A percentile compares a stretch with the other conserved stretches of the same genome.
These are phyloP conservation scores for Triticum dicoccoides DNA, from an alignment of 176 grass and related monocot genomes.

Conservation along the genomic window DNA sequence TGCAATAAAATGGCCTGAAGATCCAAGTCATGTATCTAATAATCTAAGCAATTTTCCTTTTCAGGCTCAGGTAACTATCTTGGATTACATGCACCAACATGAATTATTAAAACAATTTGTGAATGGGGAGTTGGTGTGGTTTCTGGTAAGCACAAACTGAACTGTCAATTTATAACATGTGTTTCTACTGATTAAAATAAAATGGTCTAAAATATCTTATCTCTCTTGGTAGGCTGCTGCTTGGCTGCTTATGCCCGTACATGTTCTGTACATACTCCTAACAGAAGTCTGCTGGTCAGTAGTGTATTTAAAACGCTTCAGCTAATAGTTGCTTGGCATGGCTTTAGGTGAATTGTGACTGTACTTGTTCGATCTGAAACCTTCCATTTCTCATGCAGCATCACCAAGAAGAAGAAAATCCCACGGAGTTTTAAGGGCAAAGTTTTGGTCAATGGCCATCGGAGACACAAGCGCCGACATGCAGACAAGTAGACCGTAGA, in stretches of 20 bases:
- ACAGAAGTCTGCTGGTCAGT: constrained; percentile 62
- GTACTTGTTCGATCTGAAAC: constrained; percentile 19
- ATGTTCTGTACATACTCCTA: constrained; percentile 59
- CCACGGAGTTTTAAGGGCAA: constrained; percentile 41
- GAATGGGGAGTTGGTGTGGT: constrained; percentile 86
- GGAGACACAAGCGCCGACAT: constrained; percentile 68
- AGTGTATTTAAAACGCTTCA: constrained; percentile 24
- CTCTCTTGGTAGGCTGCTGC: constrained; percentile 65
- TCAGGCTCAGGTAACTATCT: constrained; percentile 70
- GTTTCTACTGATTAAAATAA: constrained; percentile 23
- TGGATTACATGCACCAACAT: constrained; percentile 64
- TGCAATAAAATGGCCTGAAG: not conserved
- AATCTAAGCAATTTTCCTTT: constrained; percentile 34
- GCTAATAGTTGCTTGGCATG: constrained; percentile 18
- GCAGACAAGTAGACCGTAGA: constrained; percentile 53
- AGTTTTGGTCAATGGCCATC: constrained; percentile 25
- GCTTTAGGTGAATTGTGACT: not conserved
- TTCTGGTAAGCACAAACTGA: constrained; percentile 57
- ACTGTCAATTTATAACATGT: constrained; percentile 22
- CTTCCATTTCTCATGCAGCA: constrained; percentile 38
- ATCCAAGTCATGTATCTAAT: not conserved
- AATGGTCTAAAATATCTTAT: constrained; percentile 12
- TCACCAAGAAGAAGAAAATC: constrained; percentile 58
- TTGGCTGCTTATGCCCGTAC: constrained; percentile 57
- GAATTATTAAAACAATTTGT: constrained; percentile 75